Evolutionary conservation across 163 green algal species (phyloP).

Genomic region (Prototheca cutis): DNA sequence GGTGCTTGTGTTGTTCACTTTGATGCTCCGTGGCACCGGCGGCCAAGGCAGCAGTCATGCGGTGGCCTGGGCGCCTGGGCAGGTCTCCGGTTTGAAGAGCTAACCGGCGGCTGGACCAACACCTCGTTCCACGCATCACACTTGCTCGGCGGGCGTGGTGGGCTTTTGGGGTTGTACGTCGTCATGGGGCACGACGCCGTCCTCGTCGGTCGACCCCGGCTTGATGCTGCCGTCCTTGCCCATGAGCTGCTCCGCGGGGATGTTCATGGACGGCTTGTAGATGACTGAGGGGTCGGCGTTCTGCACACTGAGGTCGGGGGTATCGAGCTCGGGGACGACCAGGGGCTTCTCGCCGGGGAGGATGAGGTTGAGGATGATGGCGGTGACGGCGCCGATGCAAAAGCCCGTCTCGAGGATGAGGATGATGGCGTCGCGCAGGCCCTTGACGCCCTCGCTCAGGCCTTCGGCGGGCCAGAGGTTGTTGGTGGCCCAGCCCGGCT

Average conservation of each 20-base stretch:
- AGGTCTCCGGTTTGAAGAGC: no score
- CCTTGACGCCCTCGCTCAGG: slow-evolving; percentile 1
- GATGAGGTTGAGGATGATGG: slow-evolving; percentile 21
- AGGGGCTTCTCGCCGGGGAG: slow-evolving; percentile 12
- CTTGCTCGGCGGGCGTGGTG: no score
- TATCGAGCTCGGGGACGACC: slow-evolving; percentile 4
- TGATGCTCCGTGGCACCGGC: no score
- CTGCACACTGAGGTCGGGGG: neutral
- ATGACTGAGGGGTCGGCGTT: neutral
- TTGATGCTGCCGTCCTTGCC: neutral
- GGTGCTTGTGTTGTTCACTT: no score
- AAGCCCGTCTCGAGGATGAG: slow-evolving; percentile 9
- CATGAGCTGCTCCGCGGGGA: neutral
- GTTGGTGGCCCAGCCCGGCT: slow-evolving; percentile 40
- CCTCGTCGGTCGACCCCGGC: neutral
- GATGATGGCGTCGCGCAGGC: slow-evolving; percentile 17
- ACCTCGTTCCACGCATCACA: no score
- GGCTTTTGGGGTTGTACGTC: no score
- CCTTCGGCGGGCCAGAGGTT: slow-evolving; percentile 37
- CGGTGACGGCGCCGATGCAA: neutral
- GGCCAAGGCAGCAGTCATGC: no score
- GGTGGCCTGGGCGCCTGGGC: no score
- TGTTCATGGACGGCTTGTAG: no score
- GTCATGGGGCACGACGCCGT: no score
- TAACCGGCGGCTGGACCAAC: no score